These are phyloP conservation scores for Emmonsiellopsis sp. DNA, from an alignment of 2,329 filamentous ascomycete genomes.

Conservation along the genomic window DNA sequence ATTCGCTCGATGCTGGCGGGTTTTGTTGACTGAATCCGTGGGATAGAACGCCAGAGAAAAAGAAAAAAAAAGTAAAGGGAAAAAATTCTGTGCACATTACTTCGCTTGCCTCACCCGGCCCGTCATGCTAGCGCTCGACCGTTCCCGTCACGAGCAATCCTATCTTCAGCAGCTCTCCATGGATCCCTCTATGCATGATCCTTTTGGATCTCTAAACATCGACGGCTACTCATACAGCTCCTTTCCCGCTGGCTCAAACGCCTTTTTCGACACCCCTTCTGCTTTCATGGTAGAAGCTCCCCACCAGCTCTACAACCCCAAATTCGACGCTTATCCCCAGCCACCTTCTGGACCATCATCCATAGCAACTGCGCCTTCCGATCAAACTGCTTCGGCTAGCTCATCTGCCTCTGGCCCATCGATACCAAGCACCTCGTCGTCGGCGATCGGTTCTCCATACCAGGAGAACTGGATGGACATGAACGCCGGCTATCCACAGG, in stretches of 20 bases:
- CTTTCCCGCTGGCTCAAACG: slow-evolving; percentile 6
- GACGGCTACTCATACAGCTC: slow-evolving; percentile 7
- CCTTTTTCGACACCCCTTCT: slow-evolving; percentile 6
- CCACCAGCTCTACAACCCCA: background rate
- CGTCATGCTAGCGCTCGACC: slow-evolving; percentile 13
- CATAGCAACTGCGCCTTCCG: slow-evolving; percentile 20
- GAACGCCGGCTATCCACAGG: slow-evolving; percentile 48
- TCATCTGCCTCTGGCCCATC: slow-evolving; percentile 56
- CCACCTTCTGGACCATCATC: slow-evolving; percentile 26
- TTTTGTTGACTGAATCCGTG: background rate
- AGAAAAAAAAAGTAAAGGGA: too few species aligned
- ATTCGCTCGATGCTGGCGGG: background rate
- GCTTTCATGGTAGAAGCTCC: slow-evolving; percentile 5
- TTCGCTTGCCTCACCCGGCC: background rate
- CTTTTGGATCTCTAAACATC: slow-evolving; percentile 5
- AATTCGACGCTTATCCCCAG: slow-evolving; percentile 7
- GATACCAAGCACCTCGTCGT: slow-evolving; percentile 49
- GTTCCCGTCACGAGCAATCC: slow-evolving; percentile 9
- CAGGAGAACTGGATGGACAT: slow-evolving; percentile 51
- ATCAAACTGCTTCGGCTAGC: slow-evolving; percentile 42
- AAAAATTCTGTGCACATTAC: background rate
- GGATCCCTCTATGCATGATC: slow-evolving; percentile 9
- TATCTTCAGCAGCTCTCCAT: slow-evolving; percentile 11
- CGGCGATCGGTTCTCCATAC: slow-evolving; percentile 58
- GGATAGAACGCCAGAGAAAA: background rate